Evolutionary conservation across 306 rosid species (phyloP), one percentile per base, ranked within the genome.

Genomic region (Vigna mungo): DNA sequence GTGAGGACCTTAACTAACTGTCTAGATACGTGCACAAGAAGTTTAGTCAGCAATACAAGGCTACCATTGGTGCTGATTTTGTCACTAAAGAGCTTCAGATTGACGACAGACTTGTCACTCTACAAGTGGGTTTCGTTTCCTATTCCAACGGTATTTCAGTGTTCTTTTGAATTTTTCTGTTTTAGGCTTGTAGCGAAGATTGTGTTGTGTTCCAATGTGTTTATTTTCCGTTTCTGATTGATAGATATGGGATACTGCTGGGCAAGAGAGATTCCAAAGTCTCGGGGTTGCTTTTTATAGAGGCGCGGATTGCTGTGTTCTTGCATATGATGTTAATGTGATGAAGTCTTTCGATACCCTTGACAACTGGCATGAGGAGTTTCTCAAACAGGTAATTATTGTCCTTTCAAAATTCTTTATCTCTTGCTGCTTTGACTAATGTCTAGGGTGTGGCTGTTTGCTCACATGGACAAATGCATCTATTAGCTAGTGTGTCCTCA

Each of bases 241-340:
- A 75, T 83, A 92, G 98, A 92, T 94, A 86, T 94, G 98, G 97
- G 97, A 94, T 81, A 94, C 97, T 20, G 98, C 97, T 43, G 98
- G 98, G 66, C 97, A 94, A 87, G 98, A 92, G 74, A 87, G 98
- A 74, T 94, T 94, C 79, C 98, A 94, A 68, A 94, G 98, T 84
- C 98, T 92, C 73, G 97, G 98, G 71, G 96, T 94, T 79, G 88
- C 97, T 0, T 94, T 94, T 78, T 94, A 91, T 79, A 87, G 98
- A 84, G 98, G 98, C 55, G 96, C 97, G 0, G 97, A 92, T 88
- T 94, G 98, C 83, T 94, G 98, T 69, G 96, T 92, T 72, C 88
- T 94, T 13, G 98, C 89, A 13, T 94, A 92, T 71, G 98, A 94
- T 78, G 97, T 94, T 66, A 94, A 92, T 15, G 91, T 94, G 43